Evolutionary conservation across 257 asterid genomes (phyloP).

Genomic region (Anisodus acutangulus): DNA sequence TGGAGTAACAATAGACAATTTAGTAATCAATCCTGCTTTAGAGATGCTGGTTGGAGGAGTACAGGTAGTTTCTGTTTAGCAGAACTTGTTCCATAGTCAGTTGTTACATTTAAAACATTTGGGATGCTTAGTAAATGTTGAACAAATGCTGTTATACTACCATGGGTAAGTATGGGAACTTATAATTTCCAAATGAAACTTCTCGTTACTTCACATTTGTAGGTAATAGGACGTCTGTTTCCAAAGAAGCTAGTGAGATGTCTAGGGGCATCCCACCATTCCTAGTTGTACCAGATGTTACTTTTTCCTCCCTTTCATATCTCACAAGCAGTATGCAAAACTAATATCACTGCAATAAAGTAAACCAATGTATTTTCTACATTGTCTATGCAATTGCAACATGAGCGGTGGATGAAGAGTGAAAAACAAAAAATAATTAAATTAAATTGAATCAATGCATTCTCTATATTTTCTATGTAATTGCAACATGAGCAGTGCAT

Average conservation of each 20-base stretch:
- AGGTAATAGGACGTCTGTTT: conserved; percentile 23
- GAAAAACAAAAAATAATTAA: not conserved
- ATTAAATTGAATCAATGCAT: not conserved
- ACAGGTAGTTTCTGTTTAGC: conserved; percentile 60
- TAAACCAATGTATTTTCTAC: conserved; percentile 5
- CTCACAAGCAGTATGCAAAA: not conserved
- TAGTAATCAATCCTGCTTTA: conserved; percentile 91
- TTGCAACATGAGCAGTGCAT: conserved; percentile 6
- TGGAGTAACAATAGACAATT: conserved; percentile 89
- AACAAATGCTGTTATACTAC: not conserved
- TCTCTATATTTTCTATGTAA: conserved; percentile 11
- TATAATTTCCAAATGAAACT: not conserved
- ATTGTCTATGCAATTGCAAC: conserved; percentile 6
- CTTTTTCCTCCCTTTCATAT: not conserved
- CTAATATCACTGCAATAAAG: conserved; percentile 21
- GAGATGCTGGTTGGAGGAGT: conserved; percentile 99
- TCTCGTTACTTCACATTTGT: conserved; percentile 4
- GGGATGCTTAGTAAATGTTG: not conserved
- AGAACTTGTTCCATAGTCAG: conserved; percentile 14
- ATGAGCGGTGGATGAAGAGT: not conserved
- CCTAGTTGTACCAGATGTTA: conserved; percentile 11
- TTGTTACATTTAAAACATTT: not conserved
- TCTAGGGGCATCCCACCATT: not conserved
- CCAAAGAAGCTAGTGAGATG: conserved; percentile 21
- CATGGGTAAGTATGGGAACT: not conserved